phyloP scores from a whole-genome alignment of 2,329 filamentous ascomycete genomes.

The Pyrenophora teres region DNA sequence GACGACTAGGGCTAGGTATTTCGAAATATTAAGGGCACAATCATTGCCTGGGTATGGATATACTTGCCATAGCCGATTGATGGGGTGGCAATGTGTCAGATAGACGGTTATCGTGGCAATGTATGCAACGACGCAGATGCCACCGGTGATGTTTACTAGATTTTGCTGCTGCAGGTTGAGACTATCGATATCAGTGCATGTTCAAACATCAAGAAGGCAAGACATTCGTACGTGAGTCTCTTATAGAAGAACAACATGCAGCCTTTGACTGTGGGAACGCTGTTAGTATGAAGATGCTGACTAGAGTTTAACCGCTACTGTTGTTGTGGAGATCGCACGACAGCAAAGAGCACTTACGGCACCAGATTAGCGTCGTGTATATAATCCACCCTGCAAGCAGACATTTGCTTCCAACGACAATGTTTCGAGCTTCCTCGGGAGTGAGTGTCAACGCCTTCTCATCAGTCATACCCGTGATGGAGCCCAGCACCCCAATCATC shows the following conservation, averaged over 20 bases:
- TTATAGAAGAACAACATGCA: slow-evolving; percentile 18
- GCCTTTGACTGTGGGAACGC: slow-evolving; percentile 9
- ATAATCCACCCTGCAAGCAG: slow-evolving; percentile 16
- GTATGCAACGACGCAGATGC: slow-evolving; percentile 6
- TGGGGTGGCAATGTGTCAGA: slow-evolving; percentile 13
- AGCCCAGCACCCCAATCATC: slow-evolving; percentile 11
- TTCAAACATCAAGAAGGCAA: background rate
- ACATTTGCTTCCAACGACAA: slow-evolving; percentile 14
- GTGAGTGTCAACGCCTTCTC: slow-evolving; percentile 11
- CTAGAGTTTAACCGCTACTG: background rate
- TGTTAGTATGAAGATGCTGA: background rate
- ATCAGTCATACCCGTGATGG: slow-evolving; percentile 15
- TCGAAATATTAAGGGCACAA: slow-evolving; percentile 15
- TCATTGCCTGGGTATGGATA: slow-evolving; percentile 16
- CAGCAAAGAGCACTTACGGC: slow-evolving; percentile 7
- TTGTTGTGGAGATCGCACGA: background rate
- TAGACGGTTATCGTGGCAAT: slow-evolving; percentile 10
- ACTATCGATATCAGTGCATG: slow-evolving; percentile 2
- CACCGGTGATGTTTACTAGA: slow-evolving; percentile 11
- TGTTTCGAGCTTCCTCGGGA: slow-evolving; percentile 3
- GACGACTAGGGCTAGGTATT: slow-evolving; percentile 12
- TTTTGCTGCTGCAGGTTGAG: slow-evolving; percentile 10
- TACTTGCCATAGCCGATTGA: slow-evolving; percentile 15
- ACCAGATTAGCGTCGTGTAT: slow-evolving; percentile 16
- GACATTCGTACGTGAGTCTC: slow-evolving; percentile 11